These are phyloP conservation scores for Thymus quinquecostatus DNA, from an alignment of 257 asterid genomes.

Conservation along the genomic window DNA sequence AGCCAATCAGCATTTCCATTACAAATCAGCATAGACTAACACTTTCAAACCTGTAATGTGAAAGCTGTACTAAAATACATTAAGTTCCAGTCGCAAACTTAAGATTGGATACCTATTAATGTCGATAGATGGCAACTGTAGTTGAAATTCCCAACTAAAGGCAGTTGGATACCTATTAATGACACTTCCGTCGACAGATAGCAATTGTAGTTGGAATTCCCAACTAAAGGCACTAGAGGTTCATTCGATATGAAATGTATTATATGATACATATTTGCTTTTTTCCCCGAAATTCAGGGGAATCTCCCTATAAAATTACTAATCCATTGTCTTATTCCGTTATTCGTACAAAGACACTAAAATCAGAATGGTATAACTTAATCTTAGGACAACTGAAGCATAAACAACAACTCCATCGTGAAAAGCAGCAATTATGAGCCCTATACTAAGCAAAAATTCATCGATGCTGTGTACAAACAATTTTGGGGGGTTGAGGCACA, in stretches of 20 bases:
- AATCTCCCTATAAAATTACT: constrained; percentile 1
- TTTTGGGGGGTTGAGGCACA: background rate
- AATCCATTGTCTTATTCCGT: background rate
- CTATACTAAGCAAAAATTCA: background rate
- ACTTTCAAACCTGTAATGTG: background rate
- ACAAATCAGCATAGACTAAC: background rate
- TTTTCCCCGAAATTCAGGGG: constrained; percentile 8
- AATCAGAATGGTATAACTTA: background rate
- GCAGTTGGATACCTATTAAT: background rate
- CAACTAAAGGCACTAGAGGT: background rate
- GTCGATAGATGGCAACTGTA: background rate
- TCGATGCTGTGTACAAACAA: background rate
- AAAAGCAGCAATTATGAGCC: constrained; percentile 2
- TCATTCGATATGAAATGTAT: constrained; percentile 11
- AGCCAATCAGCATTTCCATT: background rate
- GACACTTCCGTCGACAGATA: background rate
- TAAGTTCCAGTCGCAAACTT: constrained; percentile 17
- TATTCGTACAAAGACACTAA: background rate
- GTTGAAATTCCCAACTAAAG: background rate
- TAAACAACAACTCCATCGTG: background rate
- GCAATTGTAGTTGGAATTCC: background rate
- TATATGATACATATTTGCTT: background rate
- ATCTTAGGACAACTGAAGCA: background rate
- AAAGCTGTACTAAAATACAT: background rate
- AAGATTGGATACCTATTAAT: background rate